Percentiles rank a stretch among this genome's conserved stretches.
Conservation (phyloP, 2,329 filamentous ascomycete genomes). For the Fusarium sp. region DNA sequence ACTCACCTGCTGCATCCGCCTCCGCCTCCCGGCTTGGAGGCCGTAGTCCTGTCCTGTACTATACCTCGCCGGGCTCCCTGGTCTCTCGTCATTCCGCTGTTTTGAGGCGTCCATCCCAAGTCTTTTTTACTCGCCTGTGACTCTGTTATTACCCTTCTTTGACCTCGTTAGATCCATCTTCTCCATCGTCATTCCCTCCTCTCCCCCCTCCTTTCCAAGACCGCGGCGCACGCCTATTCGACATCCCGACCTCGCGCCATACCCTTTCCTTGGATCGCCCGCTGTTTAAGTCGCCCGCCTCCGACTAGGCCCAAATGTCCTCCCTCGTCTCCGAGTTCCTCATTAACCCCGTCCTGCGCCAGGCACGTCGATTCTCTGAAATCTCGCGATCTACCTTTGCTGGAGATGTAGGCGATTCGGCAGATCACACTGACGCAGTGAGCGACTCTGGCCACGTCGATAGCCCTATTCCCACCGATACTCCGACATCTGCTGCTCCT, state of each 20-base stretch:
- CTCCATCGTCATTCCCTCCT: constrained; percentile 1
- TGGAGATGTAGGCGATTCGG: constrained; percentile 50
- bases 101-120: constrained; percentile 21
- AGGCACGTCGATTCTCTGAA: constrained; percentile 73
- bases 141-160: constrained; percentile 16
- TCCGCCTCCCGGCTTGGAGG: not conserved
- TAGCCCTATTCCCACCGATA: constrained; percentile 29
- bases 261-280: constrained; percentile 18
- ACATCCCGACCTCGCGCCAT: not conserved
- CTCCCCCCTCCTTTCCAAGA: constrained; percentile 7
- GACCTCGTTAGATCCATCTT: constrained; percentile 11
- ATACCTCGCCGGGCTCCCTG: constrained; percentile 25
- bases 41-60: constrained; percentile 15
- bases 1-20: constrained; percentile 9
- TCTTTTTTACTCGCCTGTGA: constrained; percentile 20
- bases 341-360: constrained; percentile 74
- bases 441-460: constrained; percentile 32
- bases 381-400: constrained; percentile 56
- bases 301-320: constrained; percentile 60
- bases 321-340: constrained; percentile 74
- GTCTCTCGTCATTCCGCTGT: constrained; percentile 41
- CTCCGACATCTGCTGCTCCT: constrained; percentile 18
- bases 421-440: constrained; percentile 36
- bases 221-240: constrained; percentile 18
- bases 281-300: constrained; percentile 27